Percentiles rank a stretch among this genome's conserved stretches.
These are phyloP conservation scores for Trichophyton rubrum DNA, from an alignment of 2,329 filamentous ascomycete genomes.

Conservation along the genomic window DNA sequence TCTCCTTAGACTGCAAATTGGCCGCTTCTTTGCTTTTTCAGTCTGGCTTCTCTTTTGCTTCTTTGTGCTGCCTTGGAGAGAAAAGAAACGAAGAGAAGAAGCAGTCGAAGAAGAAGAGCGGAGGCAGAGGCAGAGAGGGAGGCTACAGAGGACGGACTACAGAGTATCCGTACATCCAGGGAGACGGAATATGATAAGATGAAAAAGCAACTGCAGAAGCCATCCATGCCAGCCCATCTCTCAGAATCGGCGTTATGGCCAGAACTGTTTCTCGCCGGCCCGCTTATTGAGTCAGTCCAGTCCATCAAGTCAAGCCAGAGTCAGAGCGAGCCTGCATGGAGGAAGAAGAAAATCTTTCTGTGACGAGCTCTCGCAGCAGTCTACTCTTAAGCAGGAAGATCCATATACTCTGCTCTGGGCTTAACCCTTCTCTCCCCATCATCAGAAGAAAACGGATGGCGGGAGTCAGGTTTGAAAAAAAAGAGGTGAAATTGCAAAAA, in stretches of 20 bases:
- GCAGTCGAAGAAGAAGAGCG: background rate
- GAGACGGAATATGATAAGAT: background rate
- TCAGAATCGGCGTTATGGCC: background rate
- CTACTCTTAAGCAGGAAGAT: background rate
- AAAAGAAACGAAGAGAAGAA: background rate
- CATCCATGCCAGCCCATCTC: background rate
- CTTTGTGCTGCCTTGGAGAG: slow-evolving; percentile 7
- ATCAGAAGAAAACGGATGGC: no score
- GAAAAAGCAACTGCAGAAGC: background rate
- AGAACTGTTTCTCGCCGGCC: background rate
- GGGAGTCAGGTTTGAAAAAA: background rate
- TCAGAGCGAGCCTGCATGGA: background rate
- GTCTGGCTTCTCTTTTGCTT: slow-evolving; percentile 8
- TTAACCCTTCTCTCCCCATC: no score
- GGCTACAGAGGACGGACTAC: no score
- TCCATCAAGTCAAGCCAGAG: background rate
- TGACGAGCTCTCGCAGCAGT: background rate
- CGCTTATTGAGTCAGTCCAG: background rate
- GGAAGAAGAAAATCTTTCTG: background rate
- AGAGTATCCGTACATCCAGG: no score
- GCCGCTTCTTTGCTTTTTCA: background rate
- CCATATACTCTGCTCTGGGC: no score
- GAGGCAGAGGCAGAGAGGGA: background rate
- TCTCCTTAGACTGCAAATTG: background rate
- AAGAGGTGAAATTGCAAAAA: slow-evolving; percentile 1